phyloP scores from a whole-genome alignment of 108 stramenopile genomes.

The Pseudonitzschia multiseries region DNA sequence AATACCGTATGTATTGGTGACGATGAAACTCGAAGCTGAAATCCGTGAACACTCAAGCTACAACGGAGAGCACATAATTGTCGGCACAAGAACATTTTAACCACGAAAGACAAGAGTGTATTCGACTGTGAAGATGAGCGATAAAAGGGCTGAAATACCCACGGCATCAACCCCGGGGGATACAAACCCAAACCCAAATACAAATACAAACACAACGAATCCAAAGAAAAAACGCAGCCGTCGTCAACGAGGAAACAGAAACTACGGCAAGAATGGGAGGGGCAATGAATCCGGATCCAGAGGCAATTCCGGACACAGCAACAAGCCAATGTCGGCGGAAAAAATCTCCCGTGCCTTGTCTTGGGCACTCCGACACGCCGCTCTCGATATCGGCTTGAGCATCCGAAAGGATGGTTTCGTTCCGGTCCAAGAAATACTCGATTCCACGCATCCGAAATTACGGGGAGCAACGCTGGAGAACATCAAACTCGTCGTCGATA shows the following conservation, averaged over 20 bases:
- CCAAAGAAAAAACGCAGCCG: background rate
- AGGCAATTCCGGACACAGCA: background rate
- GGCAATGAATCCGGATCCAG: background rate
- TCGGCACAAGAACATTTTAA: too few species aligned
- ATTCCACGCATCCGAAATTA: constrained; percentile 46
- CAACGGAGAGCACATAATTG: too few species aligned
- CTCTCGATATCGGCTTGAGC: constrained; percentile 55
- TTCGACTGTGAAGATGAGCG: background rate
- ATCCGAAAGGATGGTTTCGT: constrained; percentile 71
- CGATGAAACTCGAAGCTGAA: too few species aligned
- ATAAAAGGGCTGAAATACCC: background rate
- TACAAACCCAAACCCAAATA: background rate
- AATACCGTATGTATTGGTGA: too few species aligned
- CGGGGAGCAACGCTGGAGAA: constrained; percentile 37
- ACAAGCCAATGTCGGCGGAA: constrained; percentile 7
- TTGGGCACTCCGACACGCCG: constrained; percentile 76
- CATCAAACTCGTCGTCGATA: constrained; percentile 58
- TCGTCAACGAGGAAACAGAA: background rate
- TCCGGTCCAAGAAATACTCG: constrained; percentile 56
- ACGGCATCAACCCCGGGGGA: background rate
- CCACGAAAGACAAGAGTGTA: too few species aligned
- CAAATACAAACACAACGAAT: background rate
- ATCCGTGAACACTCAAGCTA: too few species aligned
- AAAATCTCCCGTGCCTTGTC: constrained; percentile 59
- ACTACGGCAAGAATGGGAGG: background rate